Evolutionary conservation across 2,329 filamentous ascomycete genomes (phyloP).

Genomic region (Neofusicoccum laricinum): DNA sequence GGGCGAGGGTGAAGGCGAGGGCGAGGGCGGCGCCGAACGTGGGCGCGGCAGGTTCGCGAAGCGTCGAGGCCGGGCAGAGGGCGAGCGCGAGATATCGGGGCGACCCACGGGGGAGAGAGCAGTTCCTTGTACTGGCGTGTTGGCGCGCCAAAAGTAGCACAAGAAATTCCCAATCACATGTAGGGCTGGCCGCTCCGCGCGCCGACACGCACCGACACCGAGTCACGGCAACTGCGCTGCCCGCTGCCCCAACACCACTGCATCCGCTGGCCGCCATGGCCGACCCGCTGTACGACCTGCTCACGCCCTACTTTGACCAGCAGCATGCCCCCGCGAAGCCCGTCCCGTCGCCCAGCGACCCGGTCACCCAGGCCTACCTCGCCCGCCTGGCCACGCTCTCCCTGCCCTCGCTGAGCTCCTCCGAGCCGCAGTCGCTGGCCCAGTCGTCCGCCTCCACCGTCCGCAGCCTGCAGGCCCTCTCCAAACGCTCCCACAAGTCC

Average conservation of each 20-base stretch:
- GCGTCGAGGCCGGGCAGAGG: background rate
- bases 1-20: background rate
- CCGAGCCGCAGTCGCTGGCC: constrained; percentile 75
- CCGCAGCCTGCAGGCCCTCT: constrained; percentile 80
- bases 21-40: background rate
- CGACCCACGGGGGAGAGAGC: background rate
- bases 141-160: background rate
- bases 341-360: constrained; percentile 45
- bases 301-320: constrained; percentile 59
- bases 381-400: constrained; percentile 73
- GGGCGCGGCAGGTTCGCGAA: background rate
- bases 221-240: background rate
- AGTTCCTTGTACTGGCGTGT: background rate
- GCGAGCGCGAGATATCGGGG: background rate
- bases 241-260: background rate
- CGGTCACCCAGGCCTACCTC: constrained; percentile 67
- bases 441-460: constrained; percentile 78
- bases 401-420: constrained; percentile 66
- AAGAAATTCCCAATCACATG: constrained; percentile 14
- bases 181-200: constrained; percentile 10
- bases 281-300: constrained; percentile 72
- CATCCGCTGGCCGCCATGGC: constrained; percentile 23
- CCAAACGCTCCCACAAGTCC: constrained; percentile 82
- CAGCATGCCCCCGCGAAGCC: constrained; percentile 38
- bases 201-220: background rate